Evolutionary conservation across 352 stramenopile species (phyloP), one percentile per base, ranked within the genome.

Genomic region (Globisporangium cystogenes): DNA sequence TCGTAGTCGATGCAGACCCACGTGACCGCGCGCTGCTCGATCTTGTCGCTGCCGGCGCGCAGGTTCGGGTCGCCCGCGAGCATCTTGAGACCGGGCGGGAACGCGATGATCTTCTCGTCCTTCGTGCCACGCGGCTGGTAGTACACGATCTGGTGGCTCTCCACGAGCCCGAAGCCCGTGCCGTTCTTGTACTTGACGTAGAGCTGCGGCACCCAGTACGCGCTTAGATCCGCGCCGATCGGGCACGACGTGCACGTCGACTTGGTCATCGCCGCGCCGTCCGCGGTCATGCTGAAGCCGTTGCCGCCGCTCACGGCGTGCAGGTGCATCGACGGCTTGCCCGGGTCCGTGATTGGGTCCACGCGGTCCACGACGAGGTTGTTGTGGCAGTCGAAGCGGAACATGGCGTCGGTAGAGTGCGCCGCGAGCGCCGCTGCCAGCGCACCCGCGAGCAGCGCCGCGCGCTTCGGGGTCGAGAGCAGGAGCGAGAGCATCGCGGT

Each of bases 151-250:
- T 78, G 68, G 55, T 75, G 68, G 48, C 68, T 78, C 58, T 82
- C 66, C 4, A 82, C 63, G 23, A 78, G 52, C 11, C 66, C 64
- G 47, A 67, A 82, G n/a, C 72, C 72, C 12, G 72, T 67, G 49
- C 68, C 68, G 48, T 82, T 82, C 67, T 82, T 78, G 59, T 70
- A 78, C 29, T 76, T 76, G 21, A 78, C 68, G 50, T 76, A 78
- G 20, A 82, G 52, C 52, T 75, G 65, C 8, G 66, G 66, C 24
- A 75, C 63, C 72, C 72, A 82, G 68, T 82, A 82, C 8, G 72
- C 72, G 40, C 65, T 76, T 43, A 78, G 51, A 33, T 78, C 68
- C 3, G 63, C 72, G 20, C 66, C 52, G 45, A 82, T 76, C 16
- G 72, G 68, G n/a, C 66, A 82, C 1, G 72, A 79, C 47, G 68